These are phyloP conservation scores for Fraxinus angustifolia DNA, from an alignment of 305 asterid species.

Conservation along the genomic window DNA sequence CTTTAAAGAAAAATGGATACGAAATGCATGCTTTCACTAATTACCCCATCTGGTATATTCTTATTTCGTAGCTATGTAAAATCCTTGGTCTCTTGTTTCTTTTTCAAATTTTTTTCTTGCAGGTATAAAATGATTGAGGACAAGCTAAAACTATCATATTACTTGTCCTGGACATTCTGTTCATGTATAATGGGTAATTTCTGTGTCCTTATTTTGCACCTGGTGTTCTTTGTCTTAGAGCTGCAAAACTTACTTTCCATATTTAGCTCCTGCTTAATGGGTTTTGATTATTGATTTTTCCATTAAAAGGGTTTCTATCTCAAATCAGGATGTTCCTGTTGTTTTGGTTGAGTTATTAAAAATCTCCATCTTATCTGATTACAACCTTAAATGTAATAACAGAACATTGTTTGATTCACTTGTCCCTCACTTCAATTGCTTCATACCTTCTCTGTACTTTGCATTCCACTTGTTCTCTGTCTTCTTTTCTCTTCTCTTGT, in stretches of 20 bases:
- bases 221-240: background rate
- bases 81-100: slow-evolving; percentile 18
- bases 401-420: background rate
- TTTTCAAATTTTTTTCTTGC: slow-evolving; percentile 22
- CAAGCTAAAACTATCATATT: slow-evolving; percentile 67
- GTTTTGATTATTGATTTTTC: background rate
- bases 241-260: background rate
- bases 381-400: background rate
- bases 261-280: background rate
- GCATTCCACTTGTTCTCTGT: background rate
- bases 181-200: slow-evolving; percentile 75
- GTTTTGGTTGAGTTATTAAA: background rate
- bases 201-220: background rate
- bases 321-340: background rate
- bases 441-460: background rate
- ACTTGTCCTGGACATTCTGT: slow-evolving; percentile 95
- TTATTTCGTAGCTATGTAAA: slow-evolving; percentile 9
- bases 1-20: slow-evolving; percentile 70
- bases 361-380: background rate
- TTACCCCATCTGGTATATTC: slow-evolving; percentile 77
- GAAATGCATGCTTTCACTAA: slow-evolving; percentile 86
- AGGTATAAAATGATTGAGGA: slow-evolving; percentile 89
- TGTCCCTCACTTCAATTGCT: background rate
- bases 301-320: background rate
- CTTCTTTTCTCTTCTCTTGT: background rate